A percentile compares a stretch with the other conserved stretches of the same genome.
These are phyloP conservation scores for Tetraselmis striata DNA, from an alignment of 139 green algal genomes.

Conservation along the genomic window DNA sequence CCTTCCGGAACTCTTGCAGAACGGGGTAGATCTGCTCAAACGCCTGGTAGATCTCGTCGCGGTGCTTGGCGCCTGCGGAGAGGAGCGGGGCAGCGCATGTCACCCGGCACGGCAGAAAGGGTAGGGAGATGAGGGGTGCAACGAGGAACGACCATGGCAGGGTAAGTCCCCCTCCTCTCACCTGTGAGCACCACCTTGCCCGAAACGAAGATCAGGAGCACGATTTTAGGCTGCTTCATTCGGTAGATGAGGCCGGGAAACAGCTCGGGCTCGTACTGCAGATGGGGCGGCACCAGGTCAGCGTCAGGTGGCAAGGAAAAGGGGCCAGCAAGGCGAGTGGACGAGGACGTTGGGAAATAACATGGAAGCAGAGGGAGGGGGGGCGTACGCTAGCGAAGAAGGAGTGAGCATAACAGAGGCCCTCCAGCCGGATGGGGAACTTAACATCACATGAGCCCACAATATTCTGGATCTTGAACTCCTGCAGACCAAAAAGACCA, in stretches of 20 bases:
- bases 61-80: conserved; percentile 67
- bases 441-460: conserved; percentile 55
- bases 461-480: conserved; percentile 97
- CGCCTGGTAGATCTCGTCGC: conserved; percentile 94
- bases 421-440: conserved; percentile 58
- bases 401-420: conserved; percentile 63
- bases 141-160: no score
- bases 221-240: conserved; percentile 96
- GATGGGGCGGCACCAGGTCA: background rate
- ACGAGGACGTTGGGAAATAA: background rate
- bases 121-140: no score
- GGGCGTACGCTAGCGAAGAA: conserved; percentile 67
- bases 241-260: conserved; percentile 99
- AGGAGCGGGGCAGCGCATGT: background rate
- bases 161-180: background rate
- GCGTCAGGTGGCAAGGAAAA: background rate
- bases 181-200: conserved; percentile 89
- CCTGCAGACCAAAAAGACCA: conserved; percentile 36
- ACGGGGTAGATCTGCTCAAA: conserved; percentile 99
- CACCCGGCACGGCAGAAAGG: background rate
- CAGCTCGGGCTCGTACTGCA: conserved; percentile 96
- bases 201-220: conserved; percentile 98
- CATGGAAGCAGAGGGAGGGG: background rate
- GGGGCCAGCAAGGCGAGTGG: background rate
- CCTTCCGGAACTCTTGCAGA: conserved; percentile 84